These are phyloP conservation scores for Calycina herbarum DNA, from an alignment of 2,329 filamentous ascomycete species.

Conservation along the genomic window DNA sequence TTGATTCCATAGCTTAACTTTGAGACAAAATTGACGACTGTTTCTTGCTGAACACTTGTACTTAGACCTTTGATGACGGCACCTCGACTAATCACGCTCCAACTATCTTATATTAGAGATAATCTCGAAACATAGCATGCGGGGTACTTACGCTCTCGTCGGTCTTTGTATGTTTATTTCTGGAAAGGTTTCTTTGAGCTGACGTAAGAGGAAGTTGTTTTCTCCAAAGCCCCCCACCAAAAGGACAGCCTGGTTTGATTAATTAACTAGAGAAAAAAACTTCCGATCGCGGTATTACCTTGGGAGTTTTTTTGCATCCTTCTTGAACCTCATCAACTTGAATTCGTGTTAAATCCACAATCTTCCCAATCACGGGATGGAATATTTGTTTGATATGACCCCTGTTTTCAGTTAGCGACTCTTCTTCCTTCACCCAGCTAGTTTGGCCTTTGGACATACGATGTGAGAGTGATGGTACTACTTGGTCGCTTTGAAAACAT, in stretches of 20 bases:
- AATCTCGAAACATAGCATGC: background rate
- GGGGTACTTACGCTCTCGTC: constrained; percentile 1
- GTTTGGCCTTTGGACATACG: constrained; percentile 28
- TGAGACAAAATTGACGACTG: constrained; percentile 7
- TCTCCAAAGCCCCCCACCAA: constrained; percentile 14
- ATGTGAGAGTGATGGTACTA: constrained; percentile 44
- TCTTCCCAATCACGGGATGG: constrained; percentile 45
- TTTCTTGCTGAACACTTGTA: background rate
- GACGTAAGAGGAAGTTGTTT: constrained; percentile 8
- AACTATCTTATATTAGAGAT: background rate
- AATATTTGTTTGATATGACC: constrained; percentile 46
- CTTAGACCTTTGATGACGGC: constrained; percentile 11
- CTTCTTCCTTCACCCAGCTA: background rate
- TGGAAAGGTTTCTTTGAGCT: constrained; percentile 1
- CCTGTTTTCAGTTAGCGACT: constrained; percentile 15
- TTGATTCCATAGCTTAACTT: constrained; percentile 2
- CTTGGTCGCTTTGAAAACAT: constrained; percentile 29
- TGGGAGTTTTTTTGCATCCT: constrained; percentile 27
- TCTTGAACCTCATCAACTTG: constrained; percentile 44
- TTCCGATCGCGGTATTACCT: background rate
- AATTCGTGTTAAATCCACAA: constrained; percentile 46
- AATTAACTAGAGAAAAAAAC: background rate
- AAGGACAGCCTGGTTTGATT: background rate
- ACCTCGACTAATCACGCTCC: constrained; percentile 9
- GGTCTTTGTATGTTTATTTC: constrained; percentile 4